Base-by-base conservation (phyloP, 768 basidiomycete species). In the Russula olivacea region DNA sequence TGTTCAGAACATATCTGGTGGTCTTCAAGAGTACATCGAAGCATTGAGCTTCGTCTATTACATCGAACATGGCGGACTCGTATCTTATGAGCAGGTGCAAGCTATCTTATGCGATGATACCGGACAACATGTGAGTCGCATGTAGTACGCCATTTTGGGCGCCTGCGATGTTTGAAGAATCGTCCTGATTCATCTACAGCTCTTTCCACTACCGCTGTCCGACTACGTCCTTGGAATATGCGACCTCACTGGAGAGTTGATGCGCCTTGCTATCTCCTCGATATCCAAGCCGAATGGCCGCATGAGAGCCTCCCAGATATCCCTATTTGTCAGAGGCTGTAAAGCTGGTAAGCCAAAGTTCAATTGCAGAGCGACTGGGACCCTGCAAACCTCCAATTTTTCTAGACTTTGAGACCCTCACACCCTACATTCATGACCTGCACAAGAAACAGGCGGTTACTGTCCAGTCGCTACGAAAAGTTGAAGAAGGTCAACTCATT, bases 1-100 rank as follows among this genome's bases (percentile, higher is more conserved):
- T 72, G 81, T 89, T 69, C 81, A 82, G 38, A 82, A 87, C 66
- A 76, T 91, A 59, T 89, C 89, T 7, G 84, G 88, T 1, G 86
- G 95, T 4, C 74, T 98, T 32, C 94, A 98, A 73, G 97, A 98
- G 75, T 98, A 93, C 74, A 91, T 98, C 66, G 97, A 98, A 73
- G 94, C 91, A 1, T 76, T 93, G 61, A 88, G 91, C 69, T 94
- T 98, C 71, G 81, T 90, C 0, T 83, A 94, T 73, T 98, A 90
- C 71, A 81, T 96, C 55, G 83, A 90, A 61, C 77, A 86, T 67
- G 79, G 81, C 36, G 73, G 80, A 2, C 76, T 97, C 59, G 82
- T 97, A 59, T 79, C 86, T 4, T 88, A 82, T 66, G 71, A 77
- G 25, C 79, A 87, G 67, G 88, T 91, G 19, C 89, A 93, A 70